A percentile compares a stretch with the other conserved stretches of the same genome.
Conservation (phyloP, 768 basidiomycete species). For the Leucogyrophana mollusca region DNA sequence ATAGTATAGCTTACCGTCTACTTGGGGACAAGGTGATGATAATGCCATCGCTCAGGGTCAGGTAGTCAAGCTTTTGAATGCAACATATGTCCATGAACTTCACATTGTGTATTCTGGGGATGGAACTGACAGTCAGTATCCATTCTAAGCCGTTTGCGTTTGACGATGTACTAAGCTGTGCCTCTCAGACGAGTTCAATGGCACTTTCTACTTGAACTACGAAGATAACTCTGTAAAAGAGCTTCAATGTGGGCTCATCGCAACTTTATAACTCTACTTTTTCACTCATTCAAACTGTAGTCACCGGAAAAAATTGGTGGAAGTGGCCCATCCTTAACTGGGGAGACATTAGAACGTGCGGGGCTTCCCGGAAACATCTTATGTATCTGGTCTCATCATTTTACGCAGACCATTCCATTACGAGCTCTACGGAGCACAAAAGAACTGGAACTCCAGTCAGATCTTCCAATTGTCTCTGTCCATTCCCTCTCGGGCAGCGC, state of each 20-base stretch:
- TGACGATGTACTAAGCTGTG: no score
- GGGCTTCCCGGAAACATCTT: neutral
- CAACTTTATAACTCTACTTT: neutral
- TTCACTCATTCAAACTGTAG: constrained; percentile 20
- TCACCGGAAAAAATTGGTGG: constrained; percentile 47
- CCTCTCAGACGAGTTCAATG: constrained; percentile 27
- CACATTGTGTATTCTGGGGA: constrained; percentile 50
- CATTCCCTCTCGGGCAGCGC: constrained; percentile 36
- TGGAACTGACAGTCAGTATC: constrained; percentile 28
- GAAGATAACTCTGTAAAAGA: constrained; percentile 33
- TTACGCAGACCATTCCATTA: constrained; percentile 50
- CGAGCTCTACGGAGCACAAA: constrained; percentile 29
- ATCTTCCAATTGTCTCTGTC: constrained; percentile 47
- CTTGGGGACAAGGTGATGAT: constrained; percentile 41
- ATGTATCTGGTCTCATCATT: constrained; percentile 1
- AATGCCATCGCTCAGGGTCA: constrained; percentile 47
- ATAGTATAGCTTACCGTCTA: constrained; percentile 41
- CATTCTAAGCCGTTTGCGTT: neutral
- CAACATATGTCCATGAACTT: constrained; percentile 43
- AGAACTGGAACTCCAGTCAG: constrained; percentile 41
- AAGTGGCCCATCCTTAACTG: constrained; percentile 38
- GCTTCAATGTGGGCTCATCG: constrained; percentile 30
- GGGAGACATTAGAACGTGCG: constrained; percentile 45
- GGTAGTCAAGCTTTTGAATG: constrained; percentile 29
- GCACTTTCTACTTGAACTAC: constrained; percentile 36